Percentiles rank a stretch among this genome's conserved stretches.
phyloP scores from a whole-genome alignment of 495 filamentous ascomycete genomes.

The Penicillium soppii region DNA sequence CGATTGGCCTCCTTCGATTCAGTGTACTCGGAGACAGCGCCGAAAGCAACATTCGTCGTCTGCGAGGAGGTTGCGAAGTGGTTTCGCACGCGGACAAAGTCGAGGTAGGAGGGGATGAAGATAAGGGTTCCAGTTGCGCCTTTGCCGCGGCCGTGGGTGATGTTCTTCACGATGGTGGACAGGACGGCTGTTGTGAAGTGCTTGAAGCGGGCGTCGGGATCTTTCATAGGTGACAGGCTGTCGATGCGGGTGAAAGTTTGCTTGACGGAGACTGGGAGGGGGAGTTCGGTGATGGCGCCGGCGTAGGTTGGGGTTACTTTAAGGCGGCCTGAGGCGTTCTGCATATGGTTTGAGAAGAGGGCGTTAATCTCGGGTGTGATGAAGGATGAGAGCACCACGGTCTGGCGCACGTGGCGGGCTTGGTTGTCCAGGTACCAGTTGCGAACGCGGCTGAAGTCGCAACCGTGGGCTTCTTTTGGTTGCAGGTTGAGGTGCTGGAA shows the following conservation, averaged over 20 bases:
- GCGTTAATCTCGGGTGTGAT: conserved; percentile 86
- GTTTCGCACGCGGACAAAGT: conserved; percentile 91
- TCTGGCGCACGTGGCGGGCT: conserved; percentile 78
- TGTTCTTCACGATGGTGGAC: conserved; percentile 65
- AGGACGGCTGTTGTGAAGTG: conserved; percentile 82
- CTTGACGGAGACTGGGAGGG: conserved; percentile 63
- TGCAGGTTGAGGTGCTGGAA: conserved; percentile 90
- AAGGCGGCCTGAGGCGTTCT: conserved; percentile 73
- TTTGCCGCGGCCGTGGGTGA: conserved; percentile 40
- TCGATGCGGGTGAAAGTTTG: conserved; percentile 94
- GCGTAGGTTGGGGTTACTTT: conserved; percentile 66
- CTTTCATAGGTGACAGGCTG: conserved; percentile 59
- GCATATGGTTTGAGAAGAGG: conserved; percentile 72
- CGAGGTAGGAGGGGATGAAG: conserved; percentile 89
- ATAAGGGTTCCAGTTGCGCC: conserved; percentile 63
- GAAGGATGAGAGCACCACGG: conserved; percentile 74
- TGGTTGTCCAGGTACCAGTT: conserved; percentile 88
- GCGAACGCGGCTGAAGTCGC: conserved; percentile 89
- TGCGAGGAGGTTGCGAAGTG: conserved; percentile 74
- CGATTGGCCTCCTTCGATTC: conserved; percentile 71
- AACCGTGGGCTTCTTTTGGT: conserved; percentile 86
- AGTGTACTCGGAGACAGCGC: conserved; percentile 84
- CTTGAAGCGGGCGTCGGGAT: conserved; percentile 88
- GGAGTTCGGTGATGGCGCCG: conserved; percentile 65
- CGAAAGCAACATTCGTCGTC: conserved; percentile 72